Evolutionary conservation across 371 early-diverging fungal species (phyloP).

Genomic region (Paraphysoderma sedebokerense): DNA sequence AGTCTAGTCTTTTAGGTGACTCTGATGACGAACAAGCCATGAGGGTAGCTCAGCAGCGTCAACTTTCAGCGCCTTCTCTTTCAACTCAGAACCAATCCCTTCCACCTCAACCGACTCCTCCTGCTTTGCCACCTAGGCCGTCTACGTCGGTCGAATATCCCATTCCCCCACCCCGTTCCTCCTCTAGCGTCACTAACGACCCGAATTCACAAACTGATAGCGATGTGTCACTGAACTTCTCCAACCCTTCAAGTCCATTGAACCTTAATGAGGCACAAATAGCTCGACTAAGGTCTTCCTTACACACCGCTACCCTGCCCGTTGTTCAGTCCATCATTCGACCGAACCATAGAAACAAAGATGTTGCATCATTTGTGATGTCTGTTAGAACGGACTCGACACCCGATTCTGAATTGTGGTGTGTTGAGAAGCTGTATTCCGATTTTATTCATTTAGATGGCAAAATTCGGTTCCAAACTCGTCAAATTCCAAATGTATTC

Average conservation of each 20-base stretch:
- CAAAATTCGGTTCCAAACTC: conserved; percentile 36
- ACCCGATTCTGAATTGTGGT: conserved; percentile 40
- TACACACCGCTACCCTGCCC: conserved; percentile 22
- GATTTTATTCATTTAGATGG: conserved; percentile 58
- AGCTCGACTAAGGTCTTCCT: neutral
- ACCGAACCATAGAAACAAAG: conserved; percentile 50
- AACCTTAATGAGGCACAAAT: neutral
- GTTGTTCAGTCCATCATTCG: conserved; percentile 43
- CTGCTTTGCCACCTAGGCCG: neutral
- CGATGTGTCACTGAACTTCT: neutral
- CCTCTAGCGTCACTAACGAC: too few relatives aligned
- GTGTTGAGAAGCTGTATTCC: conserved; percentile 57
- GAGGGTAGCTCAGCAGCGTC: too few relatives aligned
- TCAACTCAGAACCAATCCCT: neutral
- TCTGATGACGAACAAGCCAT: too few relatives aligned
- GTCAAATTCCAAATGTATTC: conserved; percentile 24
- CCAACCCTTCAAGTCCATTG: neutral
- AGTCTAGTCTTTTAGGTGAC: too few relatives aligned
- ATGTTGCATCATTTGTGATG: conserved; percentile 27
- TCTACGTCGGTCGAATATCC: neutral
- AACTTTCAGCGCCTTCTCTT: too few relatives aligned
- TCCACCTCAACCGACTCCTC: neutral
- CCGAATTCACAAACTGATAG: neutral
- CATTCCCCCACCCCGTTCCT: neutral
- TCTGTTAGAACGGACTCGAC: conserved; percentile 3